Percentiles rank a stretch among this genome's conserved stretches.
Evolutionary conservation across 805 yeast species (phyloP).

Genomic region (Ogataea haglerorum): DNA sequence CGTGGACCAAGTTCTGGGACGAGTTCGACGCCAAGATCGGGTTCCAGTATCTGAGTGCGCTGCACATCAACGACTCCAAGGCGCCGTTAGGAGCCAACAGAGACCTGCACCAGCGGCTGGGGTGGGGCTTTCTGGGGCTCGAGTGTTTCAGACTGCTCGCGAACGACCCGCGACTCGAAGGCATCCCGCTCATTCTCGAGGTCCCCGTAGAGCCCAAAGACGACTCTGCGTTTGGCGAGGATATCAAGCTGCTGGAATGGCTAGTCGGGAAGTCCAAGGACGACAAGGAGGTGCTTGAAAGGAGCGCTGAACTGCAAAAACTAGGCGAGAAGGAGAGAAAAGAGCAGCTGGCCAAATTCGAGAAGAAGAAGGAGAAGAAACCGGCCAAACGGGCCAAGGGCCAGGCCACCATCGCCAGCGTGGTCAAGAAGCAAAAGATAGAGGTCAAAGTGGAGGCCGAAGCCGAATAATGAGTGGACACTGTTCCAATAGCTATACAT

Average conservation of each 20-base stretch:
- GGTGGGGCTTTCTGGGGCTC: conserved; percentile 84
- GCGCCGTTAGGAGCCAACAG: conserved; percentile 88
- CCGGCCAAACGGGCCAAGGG: conserved; percentile 29
- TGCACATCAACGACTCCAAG: conserved; percentile 93
- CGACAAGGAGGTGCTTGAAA: conserved; percentile 53
- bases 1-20: conserved; percentile 67
- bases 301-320: conserved; percentile 46
- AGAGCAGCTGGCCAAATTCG: conserved; percentile 64
- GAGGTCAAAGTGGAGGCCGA: conserved; percentile 9
- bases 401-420: conserved; percentile 21
- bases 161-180: conserved; percentile 57
- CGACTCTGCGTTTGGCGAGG: conserved; percentile 70
- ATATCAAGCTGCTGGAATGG: conserved; percentile 82
- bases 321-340: conserved; percentile 68
- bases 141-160: conserved; percentile 80
- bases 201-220: conserved; percentile 69
- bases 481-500: background rate
- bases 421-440: conserved; percentile 24
- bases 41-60: conserved; percentile 64
- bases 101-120: conserved; percentile 87
- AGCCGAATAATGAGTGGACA: background rate
- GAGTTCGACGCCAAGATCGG: conserved; percentile 76
- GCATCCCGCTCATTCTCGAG: conserved; percentile 80
- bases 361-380: conserved; percentile 56
- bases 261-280: conserved; percentile 53